Percentiles rank a stretch among this genome's conserved stretches.
Conservation (phyloP, 2,329 filamentous ascomycete species). For the Clarireedia homoeocarpa region DNA sequence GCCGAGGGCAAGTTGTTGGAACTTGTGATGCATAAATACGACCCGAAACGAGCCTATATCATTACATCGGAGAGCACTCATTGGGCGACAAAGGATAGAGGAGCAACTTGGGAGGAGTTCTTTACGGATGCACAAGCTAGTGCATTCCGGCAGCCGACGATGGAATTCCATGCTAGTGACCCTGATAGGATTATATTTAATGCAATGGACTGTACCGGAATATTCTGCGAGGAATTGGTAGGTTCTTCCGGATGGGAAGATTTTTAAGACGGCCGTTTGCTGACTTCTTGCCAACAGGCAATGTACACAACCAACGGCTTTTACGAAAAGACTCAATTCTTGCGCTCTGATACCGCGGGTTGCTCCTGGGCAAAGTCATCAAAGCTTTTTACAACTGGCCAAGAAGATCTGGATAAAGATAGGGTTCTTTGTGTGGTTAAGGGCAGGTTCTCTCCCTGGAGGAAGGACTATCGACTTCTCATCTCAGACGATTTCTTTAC, state of each 20-base stretch:
- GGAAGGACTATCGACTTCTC: conserved; percentile 68
- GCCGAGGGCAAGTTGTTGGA: conserved; percentile 53
- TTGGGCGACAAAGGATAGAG: conserved; percentile 77
- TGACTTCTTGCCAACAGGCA: conserved; percentile 26
- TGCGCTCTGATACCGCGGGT: conserved; percentile 62
- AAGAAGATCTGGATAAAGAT: conserved; percentile 55
- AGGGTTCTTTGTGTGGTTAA: conserved; percentile 75
- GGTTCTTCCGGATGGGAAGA: conserved; percentile 6
- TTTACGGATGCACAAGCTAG: conserved; percentile 51
- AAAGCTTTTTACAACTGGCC: conserved; percentile 62
- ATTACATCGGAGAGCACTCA: conserved; percentile 63
- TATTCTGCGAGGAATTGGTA: conserved; percentile 54
- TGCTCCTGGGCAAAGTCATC: conserved; percentile 86
- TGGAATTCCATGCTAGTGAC: conserved; percentile 79
- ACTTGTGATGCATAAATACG: conserved; percentile 70
- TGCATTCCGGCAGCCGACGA: conserved; percentile 42
- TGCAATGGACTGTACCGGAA: conserved; percentile 58
- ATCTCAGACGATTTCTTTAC: conserved; percentile 80
- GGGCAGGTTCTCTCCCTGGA: conserved; percentile 62
- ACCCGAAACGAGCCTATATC: conserved; percentile 72
- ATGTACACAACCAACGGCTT: conserved; percentile 85
- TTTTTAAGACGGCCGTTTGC: neutral
- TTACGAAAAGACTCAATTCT: conserved; percentile 51
- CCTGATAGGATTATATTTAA: conserved; percentile 81
- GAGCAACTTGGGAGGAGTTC: conserved; percentile 74